These are phyloP conservation scores for Evansstolkia leycettana DNA, from an alignment of 495 filamentous ascomycete species.

Conservation along the genomic window DNA sequence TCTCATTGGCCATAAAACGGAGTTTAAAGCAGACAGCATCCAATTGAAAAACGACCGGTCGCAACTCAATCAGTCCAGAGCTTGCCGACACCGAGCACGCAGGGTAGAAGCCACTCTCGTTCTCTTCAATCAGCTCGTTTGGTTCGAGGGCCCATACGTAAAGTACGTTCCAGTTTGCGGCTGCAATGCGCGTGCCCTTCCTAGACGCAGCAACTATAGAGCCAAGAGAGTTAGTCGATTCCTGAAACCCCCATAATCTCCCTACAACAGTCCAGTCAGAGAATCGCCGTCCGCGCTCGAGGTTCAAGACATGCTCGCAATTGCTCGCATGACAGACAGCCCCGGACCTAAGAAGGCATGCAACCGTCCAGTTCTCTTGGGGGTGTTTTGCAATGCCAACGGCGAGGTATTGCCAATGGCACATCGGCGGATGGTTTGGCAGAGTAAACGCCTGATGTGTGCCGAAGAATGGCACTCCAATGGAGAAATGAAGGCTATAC, in stretches of 20 bases:
- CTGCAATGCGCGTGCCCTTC: conserved; percentile 26
- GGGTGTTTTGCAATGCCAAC: conserved; percentile 29
- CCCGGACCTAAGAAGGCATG: conserved; percentile 27
- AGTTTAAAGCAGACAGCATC: conserved; percentile 32
- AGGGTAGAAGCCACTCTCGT: conserved; percentile 19
- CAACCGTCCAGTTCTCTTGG: conserved; percentile 27
- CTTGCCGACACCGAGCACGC: conserved; percentile 11
- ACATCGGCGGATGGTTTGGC: conserved; percentile 6
- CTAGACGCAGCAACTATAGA: conserved; percentile 29
- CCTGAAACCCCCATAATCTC: conserved; percentile 28
- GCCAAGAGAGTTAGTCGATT: conserved; percentile 24
- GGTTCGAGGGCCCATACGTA: conserved; percentile 35
- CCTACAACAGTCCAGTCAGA: conserved; percentile 25
- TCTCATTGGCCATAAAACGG: conserved; percentile 23
- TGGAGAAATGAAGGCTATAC: conserved; percentile 23
- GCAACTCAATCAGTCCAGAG: conserved; percentile 16
- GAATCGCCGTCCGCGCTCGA: conserved; percentile 28
- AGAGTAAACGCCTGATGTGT: conserved; percentile 14
- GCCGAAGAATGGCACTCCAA: conserved; percentile 30
- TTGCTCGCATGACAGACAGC: conserved; percentile 6
- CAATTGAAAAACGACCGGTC: conserved; percentile 20
- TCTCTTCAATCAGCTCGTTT: conserved; percentile 15
- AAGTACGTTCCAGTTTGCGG: conserved; percentile 33
- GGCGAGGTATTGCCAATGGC: conserved; percentile 30
- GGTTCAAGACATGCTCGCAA: conserved; percentile 29